Base-by-base conservation (phyloP, 805 yeast genomes). In the Spathaspora girioi region DNA sequence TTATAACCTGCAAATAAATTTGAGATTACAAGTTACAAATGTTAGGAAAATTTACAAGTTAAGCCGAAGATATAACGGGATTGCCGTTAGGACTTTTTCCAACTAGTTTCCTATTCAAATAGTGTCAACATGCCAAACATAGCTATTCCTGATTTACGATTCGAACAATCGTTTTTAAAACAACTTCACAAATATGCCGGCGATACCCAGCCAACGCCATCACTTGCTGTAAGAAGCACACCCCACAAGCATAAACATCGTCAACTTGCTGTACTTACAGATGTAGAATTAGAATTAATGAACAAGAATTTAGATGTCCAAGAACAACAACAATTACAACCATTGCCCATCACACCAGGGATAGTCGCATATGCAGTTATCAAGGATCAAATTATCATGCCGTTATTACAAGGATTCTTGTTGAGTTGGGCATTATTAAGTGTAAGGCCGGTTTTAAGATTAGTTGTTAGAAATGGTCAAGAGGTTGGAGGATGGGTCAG, bases 141-240 rank as follows among this genome's bases (percentile, higher is more conserved):
- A 5, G 56, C 65, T 12, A 56, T 77, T 2, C 92, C 92, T 0
- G 93, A 87, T 58, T 66, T 86, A 20, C 71, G 93, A 44, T 86
- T 84, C 58, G 89, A 84, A 59, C 78, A 83, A 50, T 70, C 87
- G 2, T 86, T 86, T 62, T 63, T 72, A 55, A 64, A 59, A 48
- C 63, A 61, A 23, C 62, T 74, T 29, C 52, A 61, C 38, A 51
- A 53, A 10, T 70, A 73, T 50, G 74, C 76, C 17, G 64, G 59
- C 19, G 54, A 47, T 45, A 48, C 42, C 2, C 20, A 29, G 53
- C 40, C 40, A 35, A 3, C 40, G 2, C 40, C n/a, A n/a, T n/a
- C n/a, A n/a, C n/a, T n/a, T n/a, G n/a, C n/a, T n/a, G n/a, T n/a
- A 14, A 40, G 4, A 55, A 54, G 10, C 47, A 47, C 38, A 49